Percentiles rank a stretch among this genome's conserved stretches.
phyloP scores from a whole-genome alignment of 768 basidiomycete genomes.

The Amanita subjunquillea region DNA sequence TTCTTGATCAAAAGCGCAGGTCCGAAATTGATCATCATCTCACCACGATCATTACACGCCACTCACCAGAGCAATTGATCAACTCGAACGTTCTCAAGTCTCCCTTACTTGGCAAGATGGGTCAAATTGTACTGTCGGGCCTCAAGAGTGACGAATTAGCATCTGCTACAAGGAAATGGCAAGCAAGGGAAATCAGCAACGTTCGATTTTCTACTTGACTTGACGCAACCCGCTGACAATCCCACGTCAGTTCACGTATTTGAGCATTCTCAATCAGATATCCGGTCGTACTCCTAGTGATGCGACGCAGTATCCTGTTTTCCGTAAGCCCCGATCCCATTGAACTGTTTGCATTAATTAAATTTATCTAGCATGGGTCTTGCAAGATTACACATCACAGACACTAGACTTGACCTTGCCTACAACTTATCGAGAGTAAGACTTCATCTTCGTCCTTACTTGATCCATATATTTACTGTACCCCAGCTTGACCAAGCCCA shows the following conservation, averaged over 20 bases:
- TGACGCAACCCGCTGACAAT: not conserved
- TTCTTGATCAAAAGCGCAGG: constrained; percentile 58
- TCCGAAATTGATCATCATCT: constrained; percentile 49
- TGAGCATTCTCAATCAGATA: constrained; percentile 83
- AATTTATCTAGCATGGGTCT: constrained; percentile 63
- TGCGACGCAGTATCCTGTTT: constrained; percentile 91
- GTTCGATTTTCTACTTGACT: constrained; percentile 28
- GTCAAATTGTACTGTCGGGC: constrained; percentile 38
- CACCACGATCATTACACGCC: constrained; percentile 32
- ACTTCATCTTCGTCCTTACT: constrained; percentile 3
- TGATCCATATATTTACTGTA: not conserved
- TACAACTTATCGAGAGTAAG: constrained; percentile 66
- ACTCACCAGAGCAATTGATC: constrained; percentile 27
- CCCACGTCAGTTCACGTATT: constrained; percentile 64
- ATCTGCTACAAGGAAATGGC: constrained; percentile 77
- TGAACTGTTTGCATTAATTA: not conserved
- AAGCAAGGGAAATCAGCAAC: constrained; percentile 85
- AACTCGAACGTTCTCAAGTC: constrained; percentile 45
- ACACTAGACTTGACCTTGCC: constrained; percentile 54
- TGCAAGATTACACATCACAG: constrained; percentile 74
- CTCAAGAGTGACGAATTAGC: constrained; percentile 52
- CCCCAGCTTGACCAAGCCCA: constrained; percentile 67
- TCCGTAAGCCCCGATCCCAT: constrained; percentile 40
- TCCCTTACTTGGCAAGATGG: constrained; percentile 42
- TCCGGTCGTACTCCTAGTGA: constrained; percentile 92